Conservation (phyloP, 2,329 filamentous ascomycete genomes). For the Myriosclerotinia duriaeana region DNA sequence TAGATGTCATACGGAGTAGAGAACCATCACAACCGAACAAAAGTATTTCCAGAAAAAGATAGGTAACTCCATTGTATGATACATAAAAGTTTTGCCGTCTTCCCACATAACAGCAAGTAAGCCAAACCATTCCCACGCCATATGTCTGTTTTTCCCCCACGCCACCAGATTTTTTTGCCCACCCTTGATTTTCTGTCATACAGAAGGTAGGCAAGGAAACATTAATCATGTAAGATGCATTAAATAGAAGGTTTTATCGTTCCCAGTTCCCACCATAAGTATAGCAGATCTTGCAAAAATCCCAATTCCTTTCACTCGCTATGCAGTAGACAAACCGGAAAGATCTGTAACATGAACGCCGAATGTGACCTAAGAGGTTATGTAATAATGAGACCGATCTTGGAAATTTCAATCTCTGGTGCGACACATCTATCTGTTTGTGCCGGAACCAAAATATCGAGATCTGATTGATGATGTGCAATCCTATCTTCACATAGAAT, state of each 20-base stretch:
- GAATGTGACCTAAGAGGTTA: slow-evolving; percentile 38
- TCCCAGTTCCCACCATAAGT: slow-evolving; percentile 31
- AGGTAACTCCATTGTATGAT: slow-evolving; percentile 40
- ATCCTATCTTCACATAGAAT: slow-evolving; percentile 17
- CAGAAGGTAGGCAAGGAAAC: slow-evolving; percentile 34
- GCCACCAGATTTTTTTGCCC: slow-evolving; percentile 30
- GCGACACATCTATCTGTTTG: slow-evolving; percentile 3
- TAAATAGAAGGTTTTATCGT: slow-evolving; percentile 35
- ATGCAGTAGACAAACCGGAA: slow-evolving; percentile 41
- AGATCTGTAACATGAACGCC: slow-evolving; percentile 40
- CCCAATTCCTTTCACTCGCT: slow-evolving; percentile 41
- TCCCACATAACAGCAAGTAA: slow-evolving; percentile 31
- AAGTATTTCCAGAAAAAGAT: slow-evolving; percentile 25
- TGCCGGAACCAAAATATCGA: slow-evolving; percentile 7
- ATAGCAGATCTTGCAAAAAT: slow-evolving; percentile 38
- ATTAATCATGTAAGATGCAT: slow-evolving; percentile 41
- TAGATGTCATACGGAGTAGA: background rate
- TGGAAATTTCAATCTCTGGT: slow-evolving; percentile 12
- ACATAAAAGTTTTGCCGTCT: slow-evolving; percentile 34
- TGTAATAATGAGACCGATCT: slow-evolving; percentile 37
- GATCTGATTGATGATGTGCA: slow-evolving; percentile 14
- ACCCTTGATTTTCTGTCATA: slow-evolving; percentile 28
- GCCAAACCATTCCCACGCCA: slow-evolving; percentile 38
- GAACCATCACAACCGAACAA: background rate
- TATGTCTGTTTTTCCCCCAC: slow-evolving; percentile 36